phyloP scores from a whole-genome alignment of 2,329 filamentous ascomycete genomes.

The Epichloe brachyelytri region DNA sequence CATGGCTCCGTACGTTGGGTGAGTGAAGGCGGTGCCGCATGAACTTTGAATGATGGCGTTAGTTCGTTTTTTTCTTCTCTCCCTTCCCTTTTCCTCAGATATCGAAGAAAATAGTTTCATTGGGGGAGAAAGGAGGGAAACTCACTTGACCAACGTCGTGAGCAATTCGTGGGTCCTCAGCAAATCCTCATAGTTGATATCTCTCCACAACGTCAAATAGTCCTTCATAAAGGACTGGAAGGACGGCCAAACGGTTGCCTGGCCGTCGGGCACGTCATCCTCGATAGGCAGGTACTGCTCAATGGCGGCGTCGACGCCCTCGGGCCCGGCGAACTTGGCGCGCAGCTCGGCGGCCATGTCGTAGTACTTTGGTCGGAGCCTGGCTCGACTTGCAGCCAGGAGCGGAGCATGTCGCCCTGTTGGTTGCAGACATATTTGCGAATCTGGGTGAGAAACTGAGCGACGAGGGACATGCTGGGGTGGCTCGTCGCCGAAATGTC shows the following conservation, averaged over 20 bases:
- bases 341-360: constrained; percentile 56
- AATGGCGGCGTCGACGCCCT: constrained; percentile 49
- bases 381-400: constrained; percentile 65
- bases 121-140: background rate
- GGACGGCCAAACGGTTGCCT: constrained; percentile 57
- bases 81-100: no score
- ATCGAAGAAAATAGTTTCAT: no score
- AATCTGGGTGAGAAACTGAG: constrained; percentile 56
- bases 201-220: constrained; percentile 69
- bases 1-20: constrained; percentile 66
- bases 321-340: constrained; percentile 33
- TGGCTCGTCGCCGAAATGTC: constrained; percentile 4
- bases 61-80: background rate
- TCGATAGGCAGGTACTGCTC: constrained; percentile 51
- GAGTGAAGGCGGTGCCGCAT: constrained; percentile 68
- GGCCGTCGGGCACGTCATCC: constrained; percentile 49
- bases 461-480: constrained; percentile 44
- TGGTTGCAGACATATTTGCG: constrained; percentile 41
- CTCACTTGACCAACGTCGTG: constrained; percentile 59
- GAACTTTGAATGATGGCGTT: constrained; percentile 39
- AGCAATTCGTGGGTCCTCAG: constrained; percentile 63
- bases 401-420: constrained; percentile 52
- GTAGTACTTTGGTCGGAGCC: constrained; percentile 53
- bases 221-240: constrained; percentile 70
- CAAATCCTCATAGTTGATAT: constrained; percentile 65